phyloP scores from a whole-genome alignment of 1,284 basidiomycete genomes.

The Leccinum glutinopallens region DNA sequence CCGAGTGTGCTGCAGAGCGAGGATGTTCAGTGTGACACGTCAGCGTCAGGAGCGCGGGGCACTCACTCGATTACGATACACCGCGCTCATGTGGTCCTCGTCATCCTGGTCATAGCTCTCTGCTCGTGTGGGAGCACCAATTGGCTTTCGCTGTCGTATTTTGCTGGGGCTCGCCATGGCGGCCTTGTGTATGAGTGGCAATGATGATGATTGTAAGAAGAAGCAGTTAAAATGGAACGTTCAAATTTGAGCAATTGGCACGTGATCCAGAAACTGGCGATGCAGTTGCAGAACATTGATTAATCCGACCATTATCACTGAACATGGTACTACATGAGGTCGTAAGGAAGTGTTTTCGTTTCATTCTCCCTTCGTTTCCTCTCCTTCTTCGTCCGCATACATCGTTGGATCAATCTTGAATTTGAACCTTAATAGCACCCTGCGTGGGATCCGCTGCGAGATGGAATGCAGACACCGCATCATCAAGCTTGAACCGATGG shows the following conservation, averaged over 20 bases:
- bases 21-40: conserved; percentile 11
- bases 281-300: background rate
- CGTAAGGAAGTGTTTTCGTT: background rate
- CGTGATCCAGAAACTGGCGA: conserved; percentile 20
- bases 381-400: background rate
- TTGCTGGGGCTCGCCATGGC: conserved; percentile 37
- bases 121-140: conserved; percentile 22
- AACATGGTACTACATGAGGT: background rate
- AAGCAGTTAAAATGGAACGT: background rate
- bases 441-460: conserved; percentile 68
- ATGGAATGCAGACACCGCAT: conserved; percentile 80
- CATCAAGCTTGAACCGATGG: conserved; percentile 77
- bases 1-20: conserved; percentile 46
- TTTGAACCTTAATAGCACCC: conserved; percentile 69
- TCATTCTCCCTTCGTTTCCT: background rate
- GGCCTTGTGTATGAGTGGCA: conserved; percentile 9
- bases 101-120: conserved; percentile 37
- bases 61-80: conserved; percentile 36
- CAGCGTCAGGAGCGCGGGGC: background rate
- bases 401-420: conserved; percentile 44
- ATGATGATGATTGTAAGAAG: conserved; percentile 8
- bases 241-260: conserved; percentile 18
- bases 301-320: background rate
- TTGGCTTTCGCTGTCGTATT: conserved; percentile 35
- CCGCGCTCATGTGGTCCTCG: conserved; percentile 37